These are phyloP conservation scores for Glebionis coronaria DNA, from an alignment of 129 eudicot species.

Conservation along the genomic window DNA sequence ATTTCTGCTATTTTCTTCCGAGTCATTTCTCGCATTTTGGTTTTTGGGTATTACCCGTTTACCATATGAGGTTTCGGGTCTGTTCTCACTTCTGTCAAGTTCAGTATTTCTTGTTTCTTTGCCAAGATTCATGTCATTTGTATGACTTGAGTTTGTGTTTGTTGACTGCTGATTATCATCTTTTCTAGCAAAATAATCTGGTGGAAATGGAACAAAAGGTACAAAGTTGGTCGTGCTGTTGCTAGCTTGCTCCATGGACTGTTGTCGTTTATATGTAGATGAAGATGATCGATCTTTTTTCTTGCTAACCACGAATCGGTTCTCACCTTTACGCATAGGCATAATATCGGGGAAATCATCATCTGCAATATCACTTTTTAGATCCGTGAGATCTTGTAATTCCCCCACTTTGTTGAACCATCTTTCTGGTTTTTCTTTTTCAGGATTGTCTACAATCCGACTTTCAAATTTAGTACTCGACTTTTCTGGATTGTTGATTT, in stretches of 20 bases:
- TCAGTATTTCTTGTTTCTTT: neutral
- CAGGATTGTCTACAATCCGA: slow-evolving; percentile 31
- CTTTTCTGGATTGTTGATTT: slow-evolving; percentile 23
- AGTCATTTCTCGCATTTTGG: neutral
- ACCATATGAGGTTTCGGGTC: neutral
- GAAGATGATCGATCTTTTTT: slow-evolving; percentile 80
- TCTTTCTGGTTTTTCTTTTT: slow-evolving; percentile 50
- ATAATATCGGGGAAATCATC: slow-evolving; percentile 80
- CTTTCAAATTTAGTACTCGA: slow-evolving; percentile 9
- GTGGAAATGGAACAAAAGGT: slow-evolving; percentile 95
- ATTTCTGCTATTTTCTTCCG: neutral
- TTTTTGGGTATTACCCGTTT: neutral
- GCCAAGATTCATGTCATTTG: neutral
- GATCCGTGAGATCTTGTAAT: slow-evolving; percentile 51
- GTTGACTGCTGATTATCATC: slow-evolving; percentile 27
- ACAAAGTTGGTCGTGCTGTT: slow-evolving; percentile 46
- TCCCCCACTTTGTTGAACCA: slow-evolving; percentile 66
- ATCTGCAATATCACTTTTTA: slow-evolving; percentile 40
- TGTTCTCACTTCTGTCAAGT: neutral
- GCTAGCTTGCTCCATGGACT: slow-evolving; percentile 52
- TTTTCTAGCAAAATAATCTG: slow-evolving; percentile 73
- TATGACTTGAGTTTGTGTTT: slow-evolving; percentile 1
- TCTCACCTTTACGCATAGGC: slow-evolving; percentile 86
- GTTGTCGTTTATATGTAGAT: slow-evolving; percentile 37
- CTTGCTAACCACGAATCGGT: slow-evolving; percentile 67